Evolutionary conservation across 2,329 filamentous ascomycete genomes (phyloP), one percentile per base, ranked within the genome.

Genomic region (Colletotrichum gloeosporioides): DNA sequence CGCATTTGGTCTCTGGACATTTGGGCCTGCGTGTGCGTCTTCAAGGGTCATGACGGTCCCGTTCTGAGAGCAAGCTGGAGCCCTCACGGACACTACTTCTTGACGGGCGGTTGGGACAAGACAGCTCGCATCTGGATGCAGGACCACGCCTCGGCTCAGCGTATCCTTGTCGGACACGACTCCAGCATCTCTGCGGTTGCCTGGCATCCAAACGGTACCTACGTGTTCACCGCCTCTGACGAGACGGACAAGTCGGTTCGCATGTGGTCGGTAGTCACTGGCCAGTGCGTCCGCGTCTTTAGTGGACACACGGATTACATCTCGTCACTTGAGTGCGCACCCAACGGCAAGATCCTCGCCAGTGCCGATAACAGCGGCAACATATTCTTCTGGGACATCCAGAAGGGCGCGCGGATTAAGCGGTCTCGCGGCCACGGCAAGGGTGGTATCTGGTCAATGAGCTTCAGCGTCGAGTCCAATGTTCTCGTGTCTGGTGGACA

Each of bases 191-290:
- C 98, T 68, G 93, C 93, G 59, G 90, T 98, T n/a, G 90, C 94
- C 16, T 99, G 97, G 93, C 97, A 99, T 81, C 95, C 96, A 1
- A 99, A 99, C 82, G 95, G 95, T 22, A 92, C 94, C 8, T 99
- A 99, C 80, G 88, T 98, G 61, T 98, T 99, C 85, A 98, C 97
- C 0, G 96, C 95, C 5, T 98, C 95, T 15, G 95, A 95, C 79
- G 96, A 93, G 82, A 91, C 89, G 8, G 92, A 99, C 85, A 96
- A 96, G 84, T 97, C 96, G 1, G 95, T 99, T 39, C 93, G 97
- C 34, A 99, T 99, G 96, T 99, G 97, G 97, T 93, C 96, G 12
- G 92, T 98, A n/a, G 91, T 92, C 13, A 96, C 94, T 10, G 97
- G 97, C 32, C 93, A 93, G 77, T 95, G 96, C 44, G 95, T 98